Conservation (phyloP, 2,329 filamentous ascomycete species). For the Aureobasidium sp. region DNA sequence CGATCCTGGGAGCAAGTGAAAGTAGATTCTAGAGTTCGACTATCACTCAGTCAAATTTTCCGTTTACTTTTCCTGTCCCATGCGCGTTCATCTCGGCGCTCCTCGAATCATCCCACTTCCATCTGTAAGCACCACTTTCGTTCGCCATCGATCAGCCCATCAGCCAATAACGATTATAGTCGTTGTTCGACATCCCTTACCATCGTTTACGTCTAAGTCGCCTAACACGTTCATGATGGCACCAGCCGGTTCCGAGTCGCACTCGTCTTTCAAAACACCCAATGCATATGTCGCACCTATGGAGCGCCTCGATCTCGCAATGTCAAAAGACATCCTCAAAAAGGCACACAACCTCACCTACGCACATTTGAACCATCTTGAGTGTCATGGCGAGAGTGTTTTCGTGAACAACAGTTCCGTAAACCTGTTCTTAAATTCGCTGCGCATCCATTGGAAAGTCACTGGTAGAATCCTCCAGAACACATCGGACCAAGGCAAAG, state of each 20-base stretch:
- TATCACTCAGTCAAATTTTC: neutral
- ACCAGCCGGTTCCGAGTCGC: neutral
- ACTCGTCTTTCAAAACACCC: neutral
- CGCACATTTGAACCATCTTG: neutral
- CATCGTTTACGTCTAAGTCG: neutral
- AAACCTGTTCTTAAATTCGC: neutral
- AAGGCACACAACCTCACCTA: neutral
- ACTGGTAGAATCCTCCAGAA: neutral
- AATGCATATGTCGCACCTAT: neutral
- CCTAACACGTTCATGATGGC: neutral
- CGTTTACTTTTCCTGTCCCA: neutral
- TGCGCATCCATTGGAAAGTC: constrained; percentile 6
- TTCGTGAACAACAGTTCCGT: neutral
- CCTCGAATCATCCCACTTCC: neutral
- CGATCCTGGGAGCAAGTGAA: neutral
- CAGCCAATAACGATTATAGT: neutral
- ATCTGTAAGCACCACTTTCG: neutral
- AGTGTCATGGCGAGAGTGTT: neutral
- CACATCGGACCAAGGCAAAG: neutral
- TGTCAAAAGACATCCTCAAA: neutral
- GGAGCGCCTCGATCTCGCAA: neutral
- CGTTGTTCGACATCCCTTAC: neutral
- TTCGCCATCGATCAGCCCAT: neutral
- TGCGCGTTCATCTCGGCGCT: neutral
- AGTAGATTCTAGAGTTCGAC: neutral